Base-by-base conservation (phyloP, 202 grass and related monocot genomes). In the Schoenoplectus tabernaemontani region DNA sequence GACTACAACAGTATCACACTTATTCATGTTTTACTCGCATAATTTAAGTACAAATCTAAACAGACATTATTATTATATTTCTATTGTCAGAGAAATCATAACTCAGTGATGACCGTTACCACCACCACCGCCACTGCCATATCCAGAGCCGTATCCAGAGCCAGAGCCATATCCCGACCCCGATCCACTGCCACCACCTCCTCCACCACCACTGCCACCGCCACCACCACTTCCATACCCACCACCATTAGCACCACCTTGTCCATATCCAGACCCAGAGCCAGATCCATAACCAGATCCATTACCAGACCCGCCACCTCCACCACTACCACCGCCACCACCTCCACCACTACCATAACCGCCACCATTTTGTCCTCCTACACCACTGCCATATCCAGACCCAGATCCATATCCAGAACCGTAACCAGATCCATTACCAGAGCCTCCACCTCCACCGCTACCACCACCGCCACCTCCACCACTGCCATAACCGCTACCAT, bases 381-480 rank as follows among this genome's bases (percentile, higher is more conserved):
- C n/a, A n/a, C n/a, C n/a, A n/a, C n/a, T n/a, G n/a, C 68, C 57
- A 20, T 68, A 68, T 22, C 64, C 64, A 44, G 64, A 68, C 64
- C 82, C 82, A 2, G 22, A 36, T 15, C 57, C 82, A 42, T 20
- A 63, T 5, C 82, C 82, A 1, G 39, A 75, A 37, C 82, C 82
- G 9, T 26, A 66, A 7, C 82, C 82, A 3, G 73, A 84, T 12
- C 74, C 82, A 68, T 23, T 60, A 5, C 82, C 74, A 28, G 11
- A 53, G 4, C 73, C 74, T 16, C 28, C 28, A 0, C 82, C 71
- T 9, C 59, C 48, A 4, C 71, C 24, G 5, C 60, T 72, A 0
- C 72, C 82, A 4, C 82, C 59, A 13, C 58, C 68, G 23, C 82
- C 82, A 56, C 71, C 82, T 0, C 82, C 70, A 5, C 57, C 54